Conservation (phyloP, 345 rosid species). For the Hibiscus syriacus region DNA sequence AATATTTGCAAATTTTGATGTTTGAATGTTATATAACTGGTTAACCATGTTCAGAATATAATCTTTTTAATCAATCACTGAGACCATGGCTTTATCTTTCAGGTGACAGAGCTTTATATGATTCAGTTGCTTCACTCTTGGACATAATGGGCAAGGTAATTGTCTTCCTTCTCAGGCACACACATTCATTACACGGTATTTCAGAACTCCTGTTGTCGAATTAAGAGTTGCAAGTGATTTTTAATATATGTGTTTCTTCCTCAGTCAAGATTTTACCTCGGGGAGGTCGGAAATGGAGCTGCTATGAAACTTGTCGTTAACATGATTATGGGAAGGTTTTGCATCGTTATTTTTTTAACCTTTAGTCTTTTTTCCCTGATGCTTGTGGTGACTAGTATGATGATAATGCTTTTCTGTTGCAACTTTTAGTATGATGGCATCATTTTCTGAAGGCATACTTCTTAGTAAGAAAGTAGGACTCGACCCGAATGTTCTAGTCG, state of each 20-base stretch:
- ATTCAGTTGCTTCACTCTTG: conserved; percentile 51
- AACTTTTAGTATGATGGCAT: conserved; percentile 84
- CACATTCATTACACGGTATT: neutral
- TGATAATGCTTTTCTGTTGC: conserved; percentile 1
- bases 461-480: conserved; percentile 83
- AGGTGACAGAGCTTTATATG: conserved; percentile 79
- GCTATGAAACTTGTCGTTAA: conserved; percentile 96
- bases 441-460: conserved; percentile 81
- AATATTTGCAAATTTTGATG: neutral
- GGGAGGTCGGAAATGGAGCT: conserved; percentile 91
- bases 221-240: conserved; percentile 3
- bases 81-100: conserved; percentile 28
- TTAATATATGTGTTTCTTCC: conserved; percentile 5
- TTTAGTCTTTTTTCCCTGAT: neutral
- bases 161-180: neutral
- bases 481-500: conserved; percentile 68
- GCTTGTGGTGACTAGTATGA: neutral
- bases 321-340: conserved; percentile 97
- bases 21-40: neutral
- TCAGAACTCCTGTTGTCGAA: neutral
- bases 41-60: neutral
- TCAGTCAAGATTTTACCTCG: conserved; percentile 92
- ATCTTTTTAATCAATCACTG: neutral
- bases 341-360: neutral
- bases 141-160: conserved; percentile 92